Percentiles rank a stretch among this genome's conserved stretches.
Conservation (phyloP, 441 rosid genomes). For the Dalechampia spathulata region DNA sequence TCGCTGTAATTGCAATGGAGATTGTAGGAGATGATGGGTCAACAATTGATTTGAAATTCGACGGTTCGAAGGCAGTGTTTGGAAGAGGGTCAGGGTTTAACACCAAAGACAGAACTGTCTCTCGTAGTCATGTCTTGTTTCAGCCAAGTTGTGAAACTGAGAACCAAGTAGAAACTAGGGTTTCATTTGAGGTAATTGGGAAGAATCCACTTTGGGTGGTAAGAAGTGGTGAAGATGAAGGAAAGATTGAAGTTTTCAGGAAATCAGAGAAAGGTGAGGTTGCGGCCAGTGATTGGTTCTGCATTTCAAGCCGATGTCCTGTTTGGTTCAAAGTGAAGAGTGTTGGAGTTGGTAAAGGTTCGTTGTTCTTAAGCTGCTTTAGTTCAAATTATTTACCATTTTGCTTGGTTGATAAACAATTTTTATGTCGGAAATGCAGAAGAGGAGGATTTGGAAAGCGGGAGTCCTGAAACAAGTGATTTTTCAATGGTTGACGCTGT, state of each 20-base stretch:
- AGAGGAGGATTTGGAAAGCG: constrained; percentile 13
- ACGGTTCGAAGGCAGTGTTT: constrained; percentile 22
- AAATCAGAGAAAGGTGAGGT: constrained; percentile 44
- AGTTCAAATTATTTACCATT: too few species aligned
- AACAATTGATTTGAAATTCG: constrained; percentile 22
- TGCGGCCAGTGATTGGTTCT: constrained; percentile 46
- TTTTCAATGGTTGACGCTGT: constrained; percentile 41
- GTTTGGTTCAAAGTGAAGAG: constrained; percentile 49
- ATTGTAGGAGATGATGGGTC: constrained; percentile 61
- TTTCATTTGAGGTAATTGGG: constrained; percentile 50
- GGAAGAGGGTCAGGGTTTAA: constrained; percentile 58
- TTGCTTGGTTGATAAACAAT: background rate
- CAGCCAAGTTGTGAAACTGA: constrained; percentile 15
- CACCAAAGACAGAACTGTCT: constrained; percentile 44
- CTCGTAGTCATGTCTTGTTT: constrained; percentile 55
- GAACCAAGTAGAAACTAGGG: constrained; percentile 31
- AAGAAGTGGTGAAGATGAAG: constrained; percentile 17
- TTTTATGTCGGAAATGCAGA: constrained; percentile 9
- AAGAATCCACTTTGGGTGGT: constrained; percentile 64
- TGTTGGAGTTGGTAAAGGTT: constrained; percentile 5
- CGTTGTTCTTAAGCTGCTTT: background rate
- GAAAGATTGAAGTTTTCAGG: constrained; percentile 30
- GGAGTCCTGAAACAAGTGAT: constrained; percentile 22
- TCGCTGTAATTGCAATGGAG: constrained; percentile 35
- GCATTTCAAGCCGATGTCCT: constrained; percentile 42